Evolutionary conservation across 1,139 yeast genomes (phyloP).

Genomic region (Kurtzmaniella quercitrusa): DNA sequence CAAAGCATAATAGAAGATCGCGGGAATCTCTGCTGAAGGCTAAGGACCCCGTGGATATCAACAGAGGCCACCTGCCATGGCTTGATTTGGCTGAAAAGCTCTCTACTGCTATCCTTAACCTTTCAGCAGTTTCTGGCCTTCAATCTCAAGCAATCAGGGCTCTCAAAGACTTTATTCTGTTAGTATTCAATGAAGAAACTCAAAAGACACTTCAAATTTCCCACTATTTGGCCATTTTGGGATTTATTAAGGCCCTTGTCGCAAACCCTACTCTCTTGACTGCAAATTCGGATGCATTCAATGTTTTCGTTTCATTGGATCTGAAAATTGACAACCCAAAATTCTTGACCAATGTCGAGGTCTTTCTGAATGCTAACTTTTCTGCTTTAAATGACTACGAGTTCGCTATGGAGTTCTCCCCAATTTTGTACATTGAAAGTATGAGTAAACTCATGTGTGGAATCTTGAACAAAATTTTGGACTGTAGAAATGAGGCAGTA

Average conservation of each 20-base stretch:
- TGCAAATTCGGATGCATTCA: conserved; percentile 23
- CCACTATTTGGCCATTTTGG: conserved; percentile 43
- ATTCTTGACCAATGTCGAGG: conserved; percentile 37
- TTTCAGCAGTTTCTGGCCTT: conserved; percentile 28
- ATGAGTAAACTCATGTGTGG: conserved; percentile 37
- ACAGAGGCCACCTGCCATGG: conserved; percentile 28
- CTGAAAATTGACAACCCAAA: conserved; percentile 38
- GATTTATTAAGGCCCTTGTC: conserved; percentile 42
- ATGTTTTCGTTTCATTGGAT: conserved; percentile 33
- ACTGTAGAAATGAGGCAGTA: conserved; percentile 10
- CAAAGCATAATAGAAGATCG: neutral
- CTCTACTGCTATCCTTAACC: conserved; percentile 33
- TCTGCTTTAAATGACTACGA: conserved; percentile 26
- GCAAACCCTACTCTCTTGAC: conserved; percentile 31
- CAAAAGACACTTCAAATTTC: conserved; percentile 21
- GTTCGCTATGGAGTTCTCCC: conserved; percentile 29
- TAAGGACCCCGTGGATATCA: neutral
- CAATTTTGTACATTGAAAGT: conserved; percentile 44
- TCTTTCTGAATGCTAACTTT: conserved; percentile 27
- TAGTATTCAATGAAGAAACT: conserved; percentile 1
- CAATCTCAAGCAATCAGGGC: conserved; percentile 11
- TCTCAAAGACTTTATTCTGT: neutral
- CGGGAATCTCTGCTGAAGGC: neutral
- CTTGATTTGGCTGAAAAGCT: conserved; percentile 30
- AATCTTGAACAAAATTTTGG: conserved; percentile 27